These are phyloP conservation scores for Paxillus ammoniavirescens DNA, from an alignment of 768 basidiomycete genomes.

Conservation along the genomic window DNA sequence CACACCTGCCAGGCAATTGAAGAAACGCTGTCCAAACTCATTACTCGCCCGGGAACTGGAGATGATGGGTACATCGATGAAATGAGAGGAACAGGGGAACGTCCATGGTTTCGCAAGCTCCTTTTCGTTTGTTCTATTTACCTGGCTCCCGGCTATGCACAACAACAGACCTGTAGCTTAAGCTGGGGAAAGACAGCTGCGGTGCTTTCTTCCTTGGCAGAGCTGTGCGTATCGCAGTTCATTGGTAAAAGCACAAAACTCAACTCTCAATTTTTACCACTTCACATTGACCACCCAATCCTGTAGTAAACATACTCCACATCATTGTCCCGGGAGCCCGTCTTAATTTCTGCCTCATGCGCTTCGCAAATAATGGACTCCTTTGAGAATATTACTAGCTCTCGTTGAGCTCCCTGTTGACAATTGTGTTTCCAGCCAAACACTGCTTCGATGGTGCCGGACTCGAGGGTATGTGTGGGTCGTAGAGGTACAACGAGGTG, in stretches of 20 bases:
- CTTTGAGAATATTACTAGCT: conserved; percentile 52
- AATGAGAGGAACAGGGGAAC: conserved; percentile 36
- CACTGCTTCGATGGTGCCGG: conserved; percentile 51
- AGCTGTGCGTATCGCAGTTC: no score
- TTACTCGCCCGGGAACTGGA: conserved; percentile 79
- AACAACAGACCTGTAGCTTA: no score
- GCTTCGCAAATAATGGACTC: conserved; percentile 57
- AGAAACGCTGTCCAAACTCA: conserved; percentile 75
- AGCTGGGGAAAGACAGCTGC: no score
- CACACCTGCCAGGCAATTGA: conserved; percentile 55
- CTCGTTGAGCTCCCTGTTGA: conserved; percentile 8
- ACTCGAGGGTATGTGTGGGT: conserved; percentile 59
- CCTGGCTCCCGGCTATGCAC: not conserved
- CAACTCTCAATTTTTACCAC: not conserved
- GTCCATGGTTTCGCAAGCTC: not conserved
- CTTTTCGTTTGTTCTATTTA: not conserved
- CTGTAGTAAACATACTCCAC: conserved; percentile 71
- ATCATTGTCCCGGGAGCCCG: conserved; percentile 41
- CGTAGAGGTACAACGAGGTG: conserved; percentile 81
- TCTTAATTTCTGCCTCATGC: conserved; percentile 16
- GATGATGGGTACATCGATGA: conserved; percentile 61
- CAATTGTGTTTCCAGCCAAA: conserved; percentile 35
- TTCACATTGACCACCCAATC: conserved; percentile 61
- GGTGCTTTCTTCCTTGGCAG: no score
- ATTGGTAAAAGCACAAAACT: not conserved